Base-by-base conservation (phyloP, 805 yeast genomes). In the Metschnikowia picachoensis region DNA sequence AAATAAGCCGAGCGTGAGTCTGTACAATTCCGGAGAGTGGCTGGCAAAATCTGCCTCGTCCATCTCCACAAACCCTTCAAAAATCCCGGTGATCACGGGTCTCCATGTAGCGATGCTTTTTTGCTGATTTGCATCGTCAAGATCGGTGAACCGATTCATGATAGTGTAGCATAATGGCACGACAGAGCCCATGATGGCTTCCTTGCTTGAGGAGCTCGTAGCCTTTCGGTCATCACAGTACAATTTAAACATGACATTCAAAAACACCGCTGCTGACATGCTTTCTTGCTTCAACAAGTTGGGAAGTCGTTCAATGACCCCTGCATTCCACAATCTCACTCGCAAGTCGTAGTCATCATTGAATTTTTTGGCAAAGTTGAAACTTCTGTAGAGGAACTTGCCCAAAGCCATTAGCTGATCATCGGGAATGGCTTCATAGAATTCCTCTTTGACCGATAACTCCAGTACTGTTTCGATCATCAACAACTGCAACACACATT, bases 271-370 rank as follows among this genome's bases (percentile, higher is more conserved):
- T 1, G 96, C 84, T 0, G 97, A 82, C 31, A 89, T 80, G 0
- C 95, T 83, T 65, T 95, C 99, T 66, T 95, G 99, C 57, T 87
- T 87, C 57, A 91, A 70, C 57, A 94, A 69, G 57, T 94, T 95
- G 16, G 99, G 99, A 45, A 92, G 76, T 60, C 91, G 84, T 59
- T 89, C 95, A 67, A 91, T 92, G 35, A 90, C 83, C 1, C 97
- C 96, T 3, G 94, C 87, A 59, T 89, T 87, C 83, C 95, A 91
- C 35, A 94, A 71, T 56, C 94, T 74, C n/a, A 87, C 85, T 53
- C 99, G 74, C 56, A 94, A 72, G 44, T 89, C 90, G 63, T 86
- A 85, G 65, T 94, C 91, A 47, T 84, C 90, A 64, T 94, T 94
- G 73, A 94, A 94, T 47, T 77, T 80, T 57, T 86, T 80, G 2